Evolutionary conservation across 352 stramenopile genomes (phyloP), one percentile per base, ranked within the genome.

Genomic region (Pythium grandisporangium): DNA sequence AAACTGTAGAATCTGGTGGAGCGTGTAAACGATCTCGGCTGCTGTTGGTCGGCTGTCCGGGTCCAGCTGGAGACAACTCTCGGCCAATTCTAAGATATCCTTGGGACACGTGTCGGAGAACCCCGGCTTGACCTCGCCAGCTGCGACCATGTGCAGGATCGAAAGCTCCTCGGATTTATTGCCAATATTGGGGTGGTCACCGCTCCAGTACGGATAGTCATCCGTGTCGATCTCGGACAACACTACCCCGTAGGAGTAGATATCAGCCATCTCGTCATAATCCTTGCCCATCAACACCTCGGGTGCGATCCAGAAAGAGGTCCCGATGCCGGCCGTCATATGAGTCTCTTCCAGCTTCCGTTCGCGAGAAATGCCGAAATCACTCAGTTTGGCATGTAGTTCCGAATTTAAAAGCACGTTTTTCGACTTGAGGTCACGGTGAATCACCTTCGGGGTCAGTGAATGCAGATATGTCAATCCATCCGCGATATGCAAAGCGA

Each of bases 321-420:
- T 84, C 0, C 73, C 73, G 42, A 86, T 74, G 5, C 70, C 72
- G 3, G 65, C 59, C 3, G 72, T 85, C 69, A 85, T 83, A 57
- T 80, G 66, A 5, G 69, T 81, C 43, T 80, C 69, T 30, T 77
- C 70, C 16, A 59, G 56, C 45, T 74, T 53, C 12, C 62, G 62
- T 38, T 83, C 67, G 8, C 72, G 69, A 0, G 66, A 83, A n/a
- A 83, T 63, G 14, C 72, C 72, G 53, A 88, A 88, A 56, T 88
- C 75, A 29, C 70, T 88, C n/a, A 88, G 53, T 33, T 88, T 88
- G 20, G 71, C 69, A 29, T 82, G 58, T 58, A 82, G 62, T 23
- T 76, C 58, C 2, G 54, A 62, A 49, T 76, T 49, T 14, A 63
- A 17, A 6, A 64, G 45, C 26, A 67, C 58, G 16, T 71, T 71